Conservation (phyloP, 176 grass and related monocot genomes). For the Oryza officinalis region DNA sequence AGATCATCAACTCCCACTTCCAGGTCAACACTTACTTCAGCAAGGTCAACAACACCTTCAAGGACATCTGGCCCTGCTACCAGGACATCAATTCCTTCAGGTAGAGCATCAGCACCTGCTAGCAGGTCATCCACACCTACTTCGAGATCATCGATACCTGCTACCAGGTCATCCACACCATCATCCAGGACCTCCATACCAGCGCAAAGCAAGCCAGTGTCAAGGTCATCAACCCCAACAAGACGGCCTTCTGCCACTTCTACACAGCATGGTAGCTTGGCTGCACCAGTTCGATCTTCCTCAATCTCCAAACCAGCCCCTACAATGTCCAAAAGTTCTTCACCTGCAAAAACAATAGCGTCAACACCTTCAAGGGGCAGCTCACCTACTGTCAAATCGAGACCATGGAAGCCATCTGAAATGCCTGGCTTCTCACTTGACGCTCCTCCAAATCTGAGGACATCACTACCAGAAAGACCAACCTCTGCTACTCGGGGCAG, state of each 20-base stretch:
- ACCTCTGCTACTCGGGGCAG: conserved; percentile 82
- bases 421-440: conserved; percentile 89
- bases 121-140: conserved; percentile 75
- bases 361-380: conserved; percentile 55
- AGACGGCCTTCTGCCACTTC: conserved; percentile 54
- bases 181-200: conserved; percentile 61
- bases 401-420: conserved; percentile 85
- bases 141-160: conserved; percentile 67
- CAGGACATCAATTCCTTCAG: conserved; percentile 48
- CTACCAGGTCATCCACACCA: conserved; percentile 77
- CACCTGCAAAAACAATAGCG: conserved; percentile 27
- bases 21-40: conserved; percentile 68
- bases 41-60: conserved; percentile 69
- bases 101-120: conserved; percentile 68
- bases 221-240: conserved; percentile 65
- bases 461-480: conserved; percentile 81
- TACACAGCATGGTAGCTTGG: conserved; percentile 42
- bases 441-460: conserved; percentile 76
- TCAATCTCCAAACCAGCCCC: conserved; percentile 51
- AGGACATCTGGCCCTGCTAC: conserved; percentile 44
- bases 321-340: conserved; percentile 47
- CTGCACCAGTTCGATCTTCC: conserved; percentile 52
- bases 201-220: conserved; percentile 66
- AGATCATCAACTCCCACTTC: conserved; percentile 73
- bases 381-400: conserved; percentile 86